Base-by-base conservation (phyloP, 495 filamentous ascomycete species). In the Daldinia caldariorum region DNA sequence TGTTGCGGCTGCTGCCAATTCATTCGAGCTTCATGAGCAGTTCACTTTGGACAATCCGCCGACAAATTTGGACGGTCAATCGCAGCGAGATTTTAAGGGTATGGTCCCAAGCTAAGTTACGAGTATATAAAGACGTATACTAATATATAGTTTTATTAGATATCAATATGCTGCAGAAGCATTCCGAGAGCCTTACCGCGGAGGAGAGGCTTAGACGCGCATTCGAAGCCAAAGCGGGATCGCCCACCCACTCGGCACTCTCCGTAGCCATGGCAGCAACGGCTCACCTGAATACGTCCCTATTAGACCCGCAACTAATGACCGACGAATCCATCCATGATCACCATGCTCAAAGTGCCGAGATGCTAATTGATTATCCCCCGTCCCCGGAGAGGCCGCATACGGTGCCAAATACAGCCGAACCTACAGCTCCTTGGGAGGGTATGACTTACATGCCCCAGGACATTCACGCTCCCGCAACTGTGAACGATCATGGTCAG, bases 261-360 rank as follows among this genome's bases (percentile, higher is more conserved):
- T 77, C 79, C 3, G 79, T 83, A 62, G 83, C 83, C 14, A 83
- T 81, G 20, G 83, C 83, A 4, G 83, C 82, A 5, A 79, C 85
- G 0, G 83, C 83, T 34, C 82, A 82, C 7, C 76, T 86, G 22
- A 78, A 80, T 6, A 78, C 80, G 6, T 73, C 78, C 1, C 79
- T 84, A 14, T 79, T 88, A 41, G 83, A 87, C 66, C 82, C 83
- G 10, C 81, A 86, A 39, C 70, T 86, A 12, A 67, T 82, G 6
- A 72, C 74, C 0, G 78, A 80, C 18, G 79, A 82, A 26, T 72
- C 70, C 5, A 63, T 77, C 5, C 73, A 76, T 3, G 78, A 74
- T 1, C 34, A 35, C 2, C 34, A 35, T 35, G 34, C 29, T 32
- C 53, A 56, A 22, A 69, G 70, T n/a, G 18, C 71, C 4, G 72